phyloP scores from a whole-genome alignment of 2,329 filamentous ascomycete genomes.

The Teratosphaeria gauchensis region DNA sequence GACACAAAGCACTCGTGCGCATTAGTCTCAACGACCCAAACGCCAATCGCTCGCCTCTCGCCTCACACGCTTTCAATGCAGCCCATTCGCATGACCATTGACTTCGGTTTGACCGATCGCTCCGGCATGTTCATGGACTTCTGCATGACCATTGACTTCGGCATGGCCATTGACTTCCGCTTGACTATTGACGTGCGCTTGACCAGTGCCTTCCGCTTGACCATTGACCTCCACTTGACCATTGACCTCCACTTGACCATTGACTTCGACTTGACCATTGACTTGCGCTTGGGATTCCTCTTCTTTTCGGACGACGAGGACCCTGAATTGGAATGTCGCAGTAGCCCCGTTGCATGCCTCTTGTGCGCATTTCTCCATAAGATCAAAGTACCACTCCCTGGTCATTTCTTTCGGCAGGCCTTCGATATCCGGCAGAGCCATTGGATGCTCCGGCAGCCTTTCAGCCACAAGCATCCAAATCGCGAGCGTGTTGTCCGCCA shows the following conservation, averaged over 20 bases:
- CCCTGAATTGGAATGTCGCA: background rate
- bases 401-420: slow-evolving; percentile 3
- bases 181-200: too few species aligned
- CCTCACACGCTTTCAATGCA: background rate
- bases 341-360: slow-evolving; percentile 2
- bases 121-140: too few species aligned
- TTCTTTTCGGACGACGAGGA: background rate
- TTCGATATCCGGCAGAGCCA: slow-evolving; percentile 1
- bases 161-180: too few species aligned
- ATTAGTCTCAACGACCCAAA: background rate
- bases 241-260: background rate
- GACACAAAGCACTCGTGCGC: background rate
- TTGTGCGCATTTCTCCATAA: background rate
- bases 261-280: background rate
- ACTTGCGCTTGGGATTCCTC: background rate
- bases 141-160: too few species aligned
- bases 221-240: background rate
- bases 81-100: background rate
- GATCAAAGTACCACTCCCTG: background rate
- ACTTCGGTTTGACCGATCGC: background rate
- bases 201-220: too few species aligned
- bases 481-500: slow-evolving; percentile 3
- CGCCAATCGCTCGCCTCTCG: background rate
- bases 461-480: slow-evolving; percentile 1
- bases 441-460: slow-evolving; percentile 1